These are phyloP conservation scores for Cladosporium sp. DNA, from an alignment of 2,329 filamentous ascomycete species.

Conservation along the genomic window DNA sequence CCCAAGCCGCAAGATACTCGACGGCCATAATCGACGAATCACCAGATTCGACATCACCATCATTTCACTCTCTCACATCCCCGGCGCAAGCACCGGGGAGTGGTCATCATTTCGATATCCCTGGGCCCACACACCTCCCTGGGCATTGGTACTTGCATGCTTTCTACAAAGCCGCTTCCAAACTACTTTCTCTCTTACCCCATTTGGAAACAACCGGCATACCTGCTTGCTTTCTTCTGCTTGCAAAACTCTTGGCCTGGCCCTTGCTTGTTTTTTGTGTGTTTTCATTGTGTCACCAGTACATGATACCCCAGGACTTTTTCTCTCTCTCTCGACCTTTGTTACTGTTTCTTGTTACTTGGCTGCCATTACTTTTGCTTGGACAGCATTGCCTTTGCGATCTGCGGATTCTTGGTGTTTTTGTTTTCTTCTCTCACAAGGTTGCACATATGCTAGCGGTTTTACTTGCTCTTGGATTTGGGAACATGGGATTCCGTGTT, in stretches of 20 bases:
- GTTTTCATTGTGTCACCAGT: conserved; percentile 2
- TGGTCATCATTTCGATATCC: neutral
- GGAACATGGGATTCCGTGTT: neutral
- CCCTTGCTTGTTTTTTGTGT: neutral
- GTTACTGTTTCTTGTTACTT: neutral
- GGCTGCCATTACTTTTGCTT: neutral
- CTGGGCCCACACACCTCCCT: neutral
- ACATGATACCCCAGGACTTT: conserved; percentile 3
- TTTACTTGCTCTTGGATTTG: neutral
- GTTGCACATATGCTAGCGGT: neutral
- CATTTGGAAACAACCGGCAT: neutral
- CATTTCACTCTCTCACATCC: neutral
- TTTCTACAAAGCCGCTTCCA: neutral
- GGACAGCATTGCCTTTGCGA: neutral
- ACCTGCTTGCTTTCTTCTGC: neutral
- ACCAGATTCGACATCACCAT: neutral
- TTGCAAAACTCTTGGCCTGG: neutral
- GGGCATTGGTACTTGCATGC: neutral
- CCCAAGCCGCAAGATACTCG: neutral
- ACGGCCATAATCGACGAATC: neutral
- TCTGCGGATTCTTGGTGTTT: neutral
- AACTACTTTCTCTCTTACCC: neutral
- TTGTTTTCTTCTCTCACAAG: neutral
- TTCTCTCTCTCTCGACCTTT: neutral
- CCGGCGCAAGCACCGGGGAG: neutral